Evolutionary conservation across 176 grass and related monocot genomes (phyloP).

Genomic region (Phragmites australis): DNA sequence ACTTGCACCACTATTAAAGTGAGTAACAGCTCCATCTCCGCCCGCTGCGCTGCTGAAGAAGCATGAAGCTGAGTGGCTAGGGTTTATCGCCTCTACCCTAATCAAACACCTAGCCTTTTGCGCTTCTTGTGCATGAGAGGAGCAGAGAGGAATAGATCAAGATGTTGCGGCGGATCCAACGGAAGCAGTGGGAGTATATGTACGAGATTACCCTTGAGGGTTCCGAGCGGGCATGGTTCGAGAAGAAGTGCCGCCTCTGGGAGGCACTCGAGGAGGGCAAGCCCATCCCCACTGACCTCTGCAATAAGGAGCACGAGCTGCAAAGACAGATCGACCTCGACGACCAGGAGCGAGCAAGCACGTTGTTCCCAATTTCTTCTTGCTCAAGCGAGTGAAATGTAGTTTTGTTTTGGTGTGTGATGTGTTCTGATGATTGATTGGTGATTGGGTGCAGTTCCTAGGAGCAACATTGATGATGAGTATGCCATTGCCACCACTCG

Average conservation of each 20-base stretch:
- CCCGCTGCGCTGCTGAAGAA: slow-evolving; percentile 22
- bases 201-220: slow-evolving; percentile 79
- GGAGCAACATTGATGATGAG: slow-evolving; percentile 79
- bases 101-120: slow-evolving; percentile 27
- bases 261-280: slow-evolving; percentile 85
- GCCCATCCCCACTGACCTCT: slow-evolving; percentile 84
- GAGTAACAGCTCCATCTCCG: not conserved
- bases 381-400: not conserved
- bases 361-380: not conserved
- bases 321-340: slow-evolving; percentile 84
- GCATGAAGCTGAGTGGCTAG: not conserved
- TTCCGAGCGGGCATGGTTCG: slow-evolving; percentile 71
- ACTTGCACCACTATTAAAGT: not conserved
- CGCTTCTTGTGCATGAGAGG: not conserved
- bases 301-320: slow-evolving; percentile 66
- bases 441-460: slow-evolving; percentile 46
- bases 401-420: too few relatives aligned
- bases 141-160: not conserved
- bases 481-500: slow-evolving; percentile 51
- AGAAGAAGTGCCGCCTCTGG: slow-evolving; percentile 86
- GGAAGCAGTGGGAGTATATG: slow-evolving; percentile 60
- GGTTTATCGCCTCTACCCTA: slow-evolving; percentile 12
- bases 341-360: slow-evolving; percentile 63
- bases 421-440: too few relatives aligned
- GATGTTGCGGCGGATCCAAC: slow-evolving; percentile 60